Conservation (phyloP, 1,284 basidiomycete species). For the Puccinia horiana region DNA sequence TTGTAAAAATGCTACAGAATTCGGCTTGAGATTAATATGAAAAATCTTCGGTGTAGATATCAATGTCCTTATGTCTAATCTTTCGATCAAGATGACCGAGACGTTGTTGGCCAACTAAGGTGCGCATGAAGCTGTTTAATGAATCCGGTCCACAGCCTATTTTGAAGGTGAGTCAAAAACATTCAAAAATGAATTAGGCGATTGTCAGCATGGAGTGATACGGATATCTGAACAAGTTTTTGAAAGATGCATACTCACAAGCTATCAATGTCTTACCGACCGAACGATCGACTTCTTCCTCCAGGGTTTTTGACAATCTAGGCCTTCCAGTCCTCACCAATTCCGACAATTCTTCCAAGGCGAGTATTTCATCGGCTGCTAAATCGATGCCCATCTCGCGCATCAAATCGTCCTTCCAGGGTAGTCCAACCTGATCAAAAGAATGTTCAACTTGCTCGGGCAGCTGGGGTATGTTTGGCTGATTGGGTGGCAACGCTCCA, state of each 20-base stretch:
- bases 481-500: not conserved
- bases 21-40: not conserved
- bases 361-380: not conserved
- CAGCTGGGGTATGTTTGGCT: not conserved
- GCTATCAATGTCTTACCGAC: conserved; percentile 25
- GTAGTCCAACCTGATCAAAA: not conserved
- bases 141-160: conserved; percentile 39
- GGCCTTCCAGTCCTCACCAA: conserved; percentile 13
- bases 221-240: not conserved
- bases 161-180: not conserved
- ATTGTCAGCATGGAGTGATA: too few relatives aligned
- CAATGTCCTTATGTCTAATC: conserved; percentile 7
- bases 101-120: conserved; percentile 14
- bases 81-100: not conserved
- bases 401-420: not conserved
- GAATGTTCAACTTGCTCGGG: conserved; percentile 1
- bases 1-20: not conserved
- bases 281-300: conserved; percentile 21
- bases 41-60: conserved; percentile 47
- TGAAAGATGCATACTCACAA: conserved; percentile 22
- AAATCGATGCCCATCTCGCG: conserved; percentile 33
- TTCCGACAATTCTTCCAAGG: conserved; percentile 38
- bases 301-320: conserved; percentile 1
- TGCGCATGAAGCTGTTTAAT: conserved; percentile 35
- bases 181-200: not conserved